phyloP scores from a whole-genome alignment of 108 stramenopile genomes.

The Cyclotella baltica region DNA sequence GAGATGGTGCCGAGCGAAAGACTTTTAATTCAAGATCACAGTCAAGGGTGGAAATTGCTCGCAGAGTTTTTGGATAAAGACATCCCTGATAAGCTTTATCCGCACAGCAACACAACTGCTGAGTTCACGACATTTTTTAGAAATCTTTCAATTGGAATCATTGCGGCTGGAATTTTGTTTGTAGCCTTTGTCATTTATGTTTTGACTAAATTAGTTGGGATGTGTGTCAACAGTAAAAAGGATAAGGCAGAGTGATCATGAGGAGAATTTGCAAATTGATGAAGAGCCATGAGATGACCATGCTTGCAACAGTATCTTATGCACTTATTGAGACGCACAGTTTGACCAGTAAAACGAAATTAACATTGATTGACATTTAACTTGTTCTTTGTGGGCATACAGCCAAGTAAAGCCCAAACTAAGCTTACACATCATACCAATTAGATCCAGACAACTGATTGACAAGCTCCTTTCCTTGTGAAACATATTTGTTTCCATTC shows the following conservation, averaged over 20 bases:
- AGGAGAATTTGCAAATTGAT: no score
- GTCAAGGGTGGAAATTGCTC: conserved; percentile 19
- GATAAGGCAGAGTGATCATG: conserved; percentile 1
- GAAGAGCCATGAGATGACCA: no score
- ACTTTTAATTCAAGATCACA: conserved; percentile 18
- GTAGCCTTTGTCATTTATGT: background rate
- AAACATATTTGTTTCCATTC: no score
- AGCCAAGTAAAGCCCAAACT: no score
- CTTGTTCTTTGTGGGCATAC: no score
- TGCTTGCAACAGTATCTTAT: no score
- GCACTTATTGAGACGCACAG: no score
- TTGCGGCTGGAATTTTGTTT: background rate
- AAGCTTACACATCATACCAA: no score
- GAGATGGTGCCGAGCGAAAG: conserved; percentile 8
- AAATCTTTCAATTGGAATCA: background rate
- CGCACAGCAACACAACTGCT: conserved; percentile 15
- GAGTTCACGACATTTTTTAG: background rate
- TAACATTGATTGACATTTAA: no score
- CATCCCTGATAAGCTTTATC: conserved; percentile 2
- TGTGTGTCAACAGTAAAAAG: background rate
- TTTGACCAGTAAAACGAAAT: no score
- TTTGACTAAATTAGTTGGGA: background rate
- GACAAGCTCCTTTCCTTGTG: no score
- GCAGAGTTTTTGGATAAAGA: conserved; percentile 19
- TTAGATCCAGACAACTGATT: no score